phyloP scores from a whole-genome alignment of 345 rosid species.

The Acer saccharum region DNA sequence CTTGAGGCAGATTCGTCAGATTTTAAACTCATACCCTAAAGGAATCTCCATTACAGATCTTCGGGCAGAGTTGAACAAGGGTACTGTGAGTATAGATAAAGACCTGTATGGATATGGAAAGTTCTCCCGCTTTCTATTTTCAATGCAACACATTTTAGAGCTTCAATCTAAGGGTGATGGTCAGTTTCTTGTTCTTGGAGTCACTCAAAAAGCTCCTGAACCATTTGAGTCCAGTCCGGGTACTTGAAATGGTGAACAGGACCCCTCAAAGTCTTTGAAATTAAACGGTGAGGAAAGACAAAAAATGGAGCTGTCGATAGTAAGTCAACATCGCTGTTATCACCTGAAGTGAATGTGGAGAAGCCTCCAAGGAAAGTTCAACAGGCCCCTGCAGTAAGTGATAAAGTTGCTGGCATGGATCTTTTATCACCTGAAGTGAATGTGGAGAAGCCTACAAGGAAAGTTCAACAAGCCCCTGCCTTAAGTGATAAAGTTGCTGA shows the following conservation, averaged over 20 bases:
- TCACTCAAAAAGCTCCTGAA: slow-evolving; percentile 33
- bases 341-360: slow-evolving; percentile 16
- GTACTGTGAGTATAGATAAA: slow-evolving; percentile 43
- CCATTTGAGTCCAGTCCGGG: slow-evolving; percentile 22
- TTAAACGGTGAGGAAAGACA: slow-evolving; percentile 25
- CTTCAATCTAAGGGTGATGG: slow-evolving; percentile 49
- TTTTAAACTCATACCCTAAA: slow-evolving; percentile 51
- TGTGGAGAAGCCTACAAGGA: slow-evolving; percentile 18
- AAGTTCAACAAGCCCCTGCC: slow-evolving; percentile 24
- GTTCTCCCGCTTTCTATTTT: slow-evolving; percentile 58
- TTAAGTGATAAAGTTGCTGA: slow-evolving; percentile 25
- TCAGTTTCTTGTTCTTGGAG: slow-evolving; percentile 30
- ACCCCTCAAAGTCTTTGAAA: slow-evolving; percentile 14
- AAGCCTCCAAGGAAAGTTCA: slow-evolving; percentile 22
- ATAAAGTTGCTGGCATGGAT: slow-evolving; percentile 17
- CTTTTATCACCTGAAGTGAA: slow-evolving; percentile 17
- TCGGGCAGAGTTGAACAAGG: slow-evolving; percentile 52
- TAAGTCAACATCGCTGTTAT: slow-evolving; percentile 14
- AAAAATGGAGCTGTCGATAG: slow-evolving; percentile 26
- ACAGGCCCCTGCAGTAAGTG: slow-evolving; percentile 20
- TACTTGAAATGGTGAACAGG: slow-evolving; percentile 20
- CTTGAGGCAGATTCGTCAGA: slow-evolving; percentile 44
- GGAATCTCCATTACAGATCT: slow-evolving; percentile 58
- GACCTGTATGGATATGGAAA: slow-evolving; percentile 63
- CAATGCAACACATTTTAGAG: slow-evolving; percentile 64